Conservation (phyloP, 192 early-diverging fungal species). For the Phycomyces nitens region DNA sequence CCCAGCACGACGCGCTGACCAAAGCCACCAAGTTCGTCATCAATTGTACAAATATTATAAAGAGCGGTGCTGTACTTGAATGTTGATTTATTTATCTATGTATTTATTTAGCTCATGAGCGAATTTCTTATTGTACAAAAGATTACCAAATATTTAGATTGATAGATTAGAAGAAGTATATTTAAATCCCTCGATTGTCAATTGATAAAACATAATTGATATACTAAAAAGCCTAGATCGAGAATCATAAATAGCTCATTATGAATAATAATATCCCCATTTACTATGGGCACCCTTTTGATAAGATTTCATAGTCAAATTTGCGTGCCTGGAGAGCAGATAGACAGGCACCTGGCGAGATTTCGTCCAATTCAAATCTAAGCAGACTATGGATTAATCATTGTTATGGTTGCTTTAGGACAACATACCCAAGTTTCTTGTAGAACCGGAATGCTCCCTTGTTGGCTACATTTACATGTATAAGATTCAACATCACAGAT, state of each 20-base stretch:
- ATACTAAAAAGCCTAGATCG: too few species aligned
- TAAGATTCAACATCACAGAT: too few species aligned
- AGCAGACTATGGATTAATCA: not conserved
- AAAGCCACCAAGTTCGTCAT: conserved; percentile 4
- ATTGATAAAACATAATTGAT: too few species aligned
- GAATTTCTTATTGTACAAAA: too few species aligned
- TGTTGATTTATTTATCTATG: not conserved
- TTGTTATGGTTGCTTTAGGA: too few species aligned
- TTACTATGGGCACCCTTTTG: conserved; percentile 35
- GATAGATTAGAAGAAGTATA: too few species aligned
- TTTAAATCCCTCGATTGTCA: too few species aligned
- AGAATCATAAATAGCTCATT: too few species aligned
- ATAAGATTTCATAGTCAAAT: conserved; percentile 66
- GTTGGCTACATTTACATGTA: conserved; percentile 42
- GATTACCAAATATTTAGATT: too few species aligned
- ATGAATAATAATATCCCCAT: too few species aligned
- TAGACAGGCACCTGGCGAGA: conserved; percentile 58
- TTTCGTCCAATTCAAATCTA: conserved; percentile 59
- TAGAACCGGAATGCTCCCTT: conserved; percentile 61
- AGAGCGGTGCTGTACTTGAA: not conserved
- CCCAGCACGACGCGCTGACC: not conserved
- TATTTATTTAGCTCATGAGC: too few species aligned
- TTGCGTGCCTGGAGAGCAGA: conserved; percentile 45
- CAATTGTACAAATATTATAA: not conserved
- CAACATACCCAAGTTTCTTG: conserved; percentile 48